A percentile compares a stretch with the other conserved stretches of the same genome.
phyloP scores from a whole-genome alignment of 768 basidiomycete genomes.

The Kwoniella sp. region DNA sequence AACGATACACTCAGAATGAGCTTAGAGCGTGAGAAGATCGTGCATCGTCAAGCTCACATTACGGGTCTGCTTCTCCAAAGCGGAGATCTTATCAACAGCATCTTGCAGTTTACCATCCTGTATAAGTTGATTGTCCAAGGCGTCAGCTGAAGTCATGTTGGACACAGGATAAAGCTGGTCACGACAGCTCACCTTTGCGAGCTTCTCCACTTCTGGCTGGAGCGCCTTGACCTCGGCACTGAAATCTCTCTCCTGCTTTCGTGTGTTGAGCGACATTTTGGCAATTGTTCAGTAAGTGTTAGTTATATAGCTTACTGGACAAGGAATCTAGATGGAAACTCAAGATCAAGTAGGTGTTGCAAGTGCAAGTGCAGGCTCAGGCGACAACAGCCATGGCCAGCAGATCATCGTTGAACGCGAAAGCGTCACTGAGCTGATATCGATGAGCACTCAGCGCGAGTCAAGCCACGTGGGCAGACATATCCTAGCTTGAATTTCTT shows the following conservation, averaged over 20 bases:
- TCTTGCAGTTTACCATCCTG: slow-evolving; percentile 81
- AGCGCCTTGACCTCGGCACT: slow-evolving; percentile 77
- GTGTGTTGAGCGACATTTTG: slow-evolving; percentile 36
- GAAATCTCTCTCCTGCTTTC: slow-evolving; percentile 64
- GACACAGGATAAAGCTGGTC: no score
- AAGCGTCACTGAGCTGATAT: slow-evolving; percentile 17
- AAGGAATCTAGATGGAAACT: neutral
- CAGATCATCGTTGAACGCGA: slow-evolving; percentile 20
- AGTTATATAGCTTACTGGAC: neutral
- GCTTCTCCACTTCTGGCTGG: slow-evolving; percentile 67
- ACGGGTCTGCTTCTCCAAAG: slow-evolving; percentile 91
- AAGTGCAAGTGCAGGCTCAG: neutral
- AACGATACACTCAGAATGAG: no score
- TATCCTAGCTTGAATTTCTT: neutral
- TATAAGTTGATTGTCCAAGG: neutral
- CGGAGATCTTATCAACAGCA: slow-evolving; percentile 83
- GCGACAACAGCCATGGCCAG: no score
- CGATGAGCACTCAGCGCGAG: no score
- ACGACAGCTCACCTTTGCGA: slow-evolving; percentile 66
- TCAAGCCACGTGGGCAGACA: neutral
- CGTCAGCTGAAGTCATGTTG: no score
- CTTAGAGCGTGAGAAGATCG: slow-evolving; percentile 4
- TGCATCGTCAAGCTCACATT: slow-evolving; percentile 64
- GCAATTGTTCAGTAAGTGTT: no score
- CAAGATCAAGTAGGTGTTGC: neutral